These are phyloP conservation scores for Henningerozyma blattae DNA, from an alignment of 805 yeast species.

Conservation along the genomic window DNA sequence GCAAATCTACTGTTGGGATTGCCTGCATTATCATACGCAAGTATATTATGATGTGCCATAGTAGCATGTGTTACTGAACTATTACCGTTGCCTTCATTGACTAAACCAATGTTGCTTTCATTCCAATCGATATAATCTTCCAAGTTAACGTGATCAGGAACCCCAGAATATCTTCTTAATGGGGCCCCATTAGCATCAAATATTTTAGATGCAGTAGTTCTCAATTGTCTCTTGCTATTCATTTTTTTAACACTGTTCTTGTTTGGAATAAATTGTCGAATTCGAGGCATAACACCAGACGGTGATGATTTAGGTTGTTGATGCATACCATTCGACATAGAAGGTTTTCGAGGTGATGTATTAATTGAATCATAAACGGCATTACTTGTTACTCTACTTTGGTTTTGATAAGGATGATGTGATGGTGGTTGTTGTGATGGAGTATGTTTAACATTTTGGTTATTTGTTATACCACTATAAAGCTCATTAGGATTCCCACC, in stretches of 20 bases:
- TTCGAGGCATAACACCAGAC: conserved; percentile 1
- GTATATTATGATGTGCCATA: too few relatives aligned
- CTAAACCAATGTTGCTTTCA: conserved; percentile 13
- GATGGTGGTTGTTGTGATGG: too few relatives aligned
- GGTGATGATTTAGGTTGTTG: background rate
- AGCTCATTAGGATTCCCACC: too few relatives aligned
- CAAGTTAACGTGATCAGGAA: conserved; percentile 44
- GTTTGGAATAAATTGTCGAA: conserved; percentile 1
- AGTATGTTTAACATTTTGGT: too few relatives aligned
- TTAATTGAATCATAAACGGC: background rate
- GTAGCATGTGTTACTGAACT: too few relatives aligned
- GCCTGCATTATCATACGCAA: too few relatives aligned
- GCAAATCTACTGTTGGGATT: background rate
- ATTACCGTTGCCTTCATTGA: conserved; percentile 3
- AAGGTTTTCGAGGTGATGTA: background rate
- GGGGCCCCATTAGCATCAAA: conserved; percentile 66
- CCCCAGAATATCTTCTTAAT: conserved; percentile 60
- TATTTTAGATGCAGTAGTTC: conserved; percentile 61
- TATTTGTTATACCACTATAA: too few relatives aligned
- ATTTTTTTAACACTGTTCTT: background rate
- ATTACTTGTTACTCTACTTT: conserved; percentile 3
- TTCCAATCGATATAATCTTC: conserved; percentile 34
- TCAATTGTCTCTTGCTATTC: conserved; percentile 26
- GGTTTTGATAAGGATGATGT: conserved; percentile 11
- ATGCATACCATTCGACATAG: conserved; percentile 1